Evolutionary conservation across 805 yeast species (phyloP).

Genomic region (Kluyveromyces siamensis): DNA sequence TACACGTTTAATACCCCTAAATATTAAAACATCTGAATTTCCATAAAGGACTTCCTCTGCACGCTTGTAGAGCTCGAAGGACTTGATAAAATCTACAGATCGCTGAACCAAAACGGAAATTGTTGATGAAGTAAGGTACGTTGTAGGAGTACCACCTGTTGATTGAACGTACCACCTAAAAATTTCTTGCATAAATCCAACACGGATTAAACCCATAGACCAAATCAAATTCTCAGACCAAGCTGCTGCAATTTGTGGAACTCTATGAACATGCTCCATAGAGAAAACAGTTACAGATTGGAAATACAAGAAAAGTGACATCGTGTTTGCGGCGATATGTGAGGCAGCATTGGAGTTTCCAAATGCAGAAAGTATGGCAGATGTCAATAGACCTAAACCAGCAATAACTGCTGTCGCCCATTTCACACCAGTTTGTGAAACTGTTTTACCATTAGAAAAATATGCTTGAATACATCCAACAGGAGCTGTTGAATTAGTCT

Average conservation of each 20-base stretch:
- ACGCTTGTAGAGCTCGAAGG: conserved; percentile 28
- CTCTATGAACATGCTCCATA: conserved; percentile 76
- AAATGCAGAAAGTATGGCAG: conserved; percentile 74
- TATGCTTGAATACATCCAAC: conserved; percentile 71
- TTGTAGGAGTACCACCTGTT: conserved; percentile 80
- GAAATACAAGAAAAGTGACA: conserved; percentile 76
- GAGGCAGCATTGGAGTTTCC: conserved; percentile 89
- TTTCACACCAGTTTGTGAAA: conserved; percentile 69
- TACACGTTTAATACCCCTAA: conserved; percentile 81
- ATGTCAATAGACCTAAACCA: conserved; percentile 74
- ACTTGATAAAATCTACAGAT: conserved; percentile 19
- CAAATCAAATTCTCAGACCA: conserved; percentile 91
- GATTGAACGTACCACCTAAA: conserved; percentile 80
- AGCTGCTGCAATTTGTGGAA: conserved; percentile 87
- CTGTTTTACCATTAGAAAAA: conserved; percentile 71
- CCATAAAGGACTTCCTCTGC: conserved; percentile 36
- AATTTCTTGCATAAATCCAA: conserved; percentile 73
- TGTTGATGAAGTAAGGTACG: conserved; percentile 52
- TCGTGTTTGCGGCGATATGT: conserved; percentile 78
- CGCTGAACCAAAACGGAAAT: conserved; percentile 67
- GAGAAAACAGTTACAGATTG: conserved; percentile 78
- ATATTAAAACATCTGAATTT: conserved; percentile 50
- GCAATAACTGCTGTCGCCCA: conserved; percentile 93
- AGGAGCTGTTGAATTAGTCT: conserved; percentile 33
- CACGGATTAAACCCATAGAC: conserved; percentile 86